Evolutionary conservation across 2,329 filamentous ascomycete species (phyloP).

Genomic region (Venturia oleaginea): DNA sequence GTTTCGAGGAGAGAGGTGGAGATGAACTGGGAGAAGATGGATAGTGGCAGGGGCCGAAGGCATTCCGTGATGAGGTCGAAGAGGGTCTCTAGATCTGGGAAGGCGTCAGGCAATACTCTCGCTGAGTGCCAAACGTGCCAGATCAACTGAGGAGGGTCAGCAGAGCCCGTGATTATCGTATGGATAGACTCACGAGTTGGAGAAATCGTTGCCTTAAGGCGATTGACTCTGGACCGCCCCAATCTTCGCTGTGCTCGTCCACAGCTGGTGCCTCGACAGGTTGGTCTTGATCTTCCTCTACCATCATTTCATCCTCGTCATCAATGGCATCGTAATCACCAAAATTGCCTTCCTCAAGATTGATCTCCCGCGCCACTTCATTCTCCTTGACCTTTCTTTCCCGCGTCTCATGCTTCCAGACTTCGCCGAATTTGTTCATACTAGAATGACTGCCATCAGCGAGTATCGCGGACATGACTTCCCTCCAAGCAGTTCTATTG

Average conservation of each 20-base stretch:
- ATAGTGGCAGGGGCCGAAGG: conserved; percentile 49
- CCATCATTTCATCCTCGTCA: conserved; percentile 23
- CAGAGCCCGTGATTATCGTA: not conserved
- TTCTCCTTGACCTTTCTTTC: conserved; percentile 37
- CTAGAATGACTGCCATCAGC: conserved; percentile 51
- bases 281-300: conserved; percentile 14
- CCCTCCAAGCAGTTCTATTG: conserved; percentile 34
- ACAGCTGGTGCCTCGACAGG: not conserved
- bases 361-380: conserved; percentile 41
- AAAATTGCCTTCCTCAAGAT: conserved; percentile 51
- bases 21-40: conserved; percentile 49
- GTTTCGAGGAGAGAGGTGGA: conserved; percentile 37
- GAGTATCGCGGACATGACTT: conserved; percentile 58
- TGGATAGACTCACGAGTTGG: conserved; percentile 36
- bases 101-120: conserved; percentile 31
- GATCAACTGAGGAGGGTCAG: conserved; percentile 18
- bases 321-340: conserved; percentile 48
- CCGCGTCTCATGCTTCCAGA: conserved; percentile 59
- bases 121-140: conserved; percentile 30
- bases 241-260: conserved; percentile 11
- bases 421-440: conserved; percentile 49
- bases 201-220: conserved; percentile 55
- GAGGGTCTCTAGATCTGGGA: conserved; percentile 46
- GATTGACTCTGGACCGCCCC: conserved; percentile 46
- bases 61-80: conserved; percentile 50